phyloP scores from a whole-genome alignment of 2,329 filamentous ascomycete genomes.

The Proliferodiscus dingleyae region DNA sequence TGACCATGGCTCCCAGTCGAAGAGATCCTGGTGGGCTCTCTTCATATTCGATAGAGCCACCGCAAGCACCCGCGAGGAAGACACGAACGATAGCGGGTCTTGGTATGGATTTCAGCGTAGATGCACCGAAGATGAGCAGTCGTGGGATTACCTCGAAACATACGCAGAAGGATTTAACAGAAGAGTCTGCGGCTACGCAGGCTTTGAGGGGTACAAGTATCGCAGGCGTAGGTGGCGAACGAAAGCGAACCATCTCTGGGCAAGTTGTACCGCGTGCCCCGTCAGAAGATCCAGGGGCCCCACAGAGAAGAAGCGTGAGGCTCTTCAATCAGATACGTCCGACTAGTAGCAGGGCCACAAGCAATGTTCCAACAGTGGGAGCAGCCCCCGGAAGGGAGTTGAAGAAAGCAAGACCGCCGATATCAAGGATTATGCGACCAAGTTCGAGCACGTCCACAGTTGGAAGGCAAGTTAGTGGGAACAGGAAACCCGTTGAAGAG shows the following conservation, averaged over 20 bases:
- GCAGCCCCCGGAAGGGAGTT: slow-evolving; percentile 64
- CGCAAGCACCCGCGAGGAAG: slow-evolving; percentile 42
- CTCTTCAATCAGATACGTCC: slow-evolving; percentile 68
- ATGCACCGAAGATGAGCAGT: slow-evolving; percentile 32
- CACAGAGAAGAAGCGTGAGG: slow-evolving; percentile 66
- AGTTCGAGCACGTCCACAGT: slow-evolving; percentile 65
- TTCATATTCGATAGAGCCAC: slow-evolving; percentile 37
- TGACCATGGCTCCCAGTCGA: slow-evolving; percentile 23
- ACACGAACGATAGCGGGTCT: slow-evolving; percentile 29
- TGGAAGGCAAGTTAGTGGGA: slow-evolving; percentile 84
- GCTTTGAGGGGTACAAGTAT: slow-evolving; percentile 21
- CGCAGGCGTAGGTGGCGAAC: slow-evolving; percentile 45
- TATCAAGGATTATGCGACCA: slow-evolving; percentile 61
- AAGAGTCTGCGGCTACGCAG: slow-evolving; percentile 27
- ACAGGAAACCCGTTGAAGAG: slow-evolving; percentile 71
- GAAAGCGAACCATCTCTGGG: slow-evolving; percentile 90
- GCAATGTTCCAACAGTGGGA: slow-evolving; percentile 52
- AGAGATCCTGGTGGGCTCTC: slow-evolving; percentile 25
- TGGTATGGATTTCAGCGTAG: slow-evolving; percentile 32
- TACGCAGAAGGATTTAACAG: slow-evolving; percentile 27
- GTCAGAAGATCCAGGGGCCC: slow-evolving; percentile 58
- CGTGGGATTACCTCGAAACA: slow-evolving; percentile 30
- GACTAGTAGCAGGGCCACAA: slow-evolving; percentile 34
- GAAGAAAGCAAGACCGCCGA: slow-evolving; percentile 76
- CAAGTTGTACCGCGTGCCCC: slow-evolving; percentile 54